Evolutionary conservation across 768 basidiomycete genomes (phyloP).

Genomic region (Boletales sp.): DNA sequence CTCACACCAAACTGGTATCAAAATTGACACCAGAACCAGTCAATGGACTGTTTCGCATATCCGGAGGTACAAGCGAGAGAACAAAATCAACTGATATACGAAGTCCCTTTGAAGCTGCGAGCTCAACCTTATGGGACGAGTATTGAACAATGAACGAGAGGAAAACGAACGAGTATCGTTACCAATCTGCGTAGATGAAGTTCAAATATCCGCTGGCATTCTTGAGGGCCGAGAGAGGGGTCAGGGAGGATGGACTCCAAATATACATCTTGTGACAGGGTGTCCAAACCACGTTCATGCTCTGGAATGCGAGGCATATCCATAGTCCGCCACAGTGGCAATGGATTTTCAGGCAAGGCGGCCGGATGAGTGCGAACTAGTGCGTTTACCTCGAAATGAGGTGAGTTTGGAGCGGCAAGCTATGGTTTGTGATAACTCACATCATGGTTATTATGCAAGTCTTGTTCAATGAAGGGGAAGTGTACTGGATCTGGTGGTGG

Average conservation of each 20-base stretch:
- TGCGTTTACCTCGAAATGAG: no score
- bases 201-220: not conserved
- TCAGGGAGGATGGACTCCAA: not conserved
- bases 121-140: not conserved
- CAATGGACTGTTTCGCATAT: not conserved
- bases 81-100: not conserved
- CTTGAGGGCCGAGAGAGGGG: not conserved
- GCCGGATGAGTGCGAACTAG: no score
- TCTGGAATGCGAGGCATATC: no score
- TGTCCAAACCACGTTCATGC: not conserved
- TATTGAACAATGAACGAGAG: not conserved
- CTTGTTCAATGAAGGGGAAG: no score
- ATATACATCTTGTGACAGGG: not conserved
- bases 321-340: no score
- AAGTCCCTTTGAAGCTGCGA: not conserved
- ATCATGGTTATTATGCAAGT: no score
- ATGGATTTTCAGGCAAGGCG: no score
- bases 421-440: no score
- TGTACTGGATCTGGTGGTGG: no score
- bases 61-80: not conserved
- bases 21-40: not conserved
- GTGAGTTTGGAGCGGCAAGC: no score
- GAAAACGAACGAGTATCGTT: no score
- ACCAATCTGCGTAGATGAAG: not conserved
- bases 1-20: not conserved